Evolutionary conservation across 495 filamentous ascomycete genomes (phyloP), one percentile per base, ranked within the genome.

Genomic region (Hypoxylon crocopeplum): DNA sequence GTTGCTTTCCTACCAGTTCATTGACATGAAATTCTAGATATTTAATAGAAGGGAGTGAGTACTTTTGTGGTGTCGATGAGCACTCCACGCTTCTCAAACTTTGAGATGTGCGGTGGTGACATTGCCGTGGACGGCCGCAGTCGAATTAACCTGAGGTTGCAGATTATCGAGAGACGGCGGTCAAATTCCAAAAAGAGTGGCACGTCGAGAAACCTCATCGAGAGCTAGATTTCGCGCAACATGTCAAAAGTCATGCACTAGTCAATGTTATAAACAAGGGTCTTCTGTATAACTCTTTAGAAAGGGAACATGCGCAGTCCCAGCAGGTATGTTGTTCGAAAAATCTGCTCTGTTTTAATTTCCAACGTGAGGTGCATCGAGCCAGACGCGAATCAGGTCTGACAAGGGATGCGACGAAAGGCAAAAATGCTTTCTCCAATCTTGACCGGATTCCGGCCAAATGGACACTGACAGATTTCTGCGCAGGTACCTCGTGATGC

Each of bases 21-120:
- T 70, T 72, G 72, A 68, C 78, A 72, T 52, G 58, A 61, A 52
- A 71, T 61, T 49, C 38, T 72, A 95, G 91, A 74, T 95, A 93
- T 75, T 85, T 95, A 63, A 84, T 93, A 76, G 91, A 95, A 83
- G 89, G 87, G 78, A 90, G 91, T 95, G 83, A 64, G 86, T 86
- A 46, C 69, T 62, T 24, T 8, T 57, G 30, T 36, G 12, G 33
- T 40, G 3, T 5, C 8, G 5, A 20, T n/a, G 2, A 33, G 13
- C 61, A 55, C 40, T 27, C 19, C 25, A 37, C 53, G 34, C 53
- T 49, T 58, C 39, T 38, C 11, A 13, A 19, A 25, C n/a, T 54
- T 15, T 51, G 15, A 32, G 38, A 56, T 55, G 49, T 40, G 60
- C 47, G 25, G 45, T 57, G 61, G 55, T 64, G 61, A 64, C 45